These are phyloP conservation scores for Mortierella sp. DNA, from an alignment of 371 early-diverging fungal genomes.

Conservation along the genomic window DNA sequence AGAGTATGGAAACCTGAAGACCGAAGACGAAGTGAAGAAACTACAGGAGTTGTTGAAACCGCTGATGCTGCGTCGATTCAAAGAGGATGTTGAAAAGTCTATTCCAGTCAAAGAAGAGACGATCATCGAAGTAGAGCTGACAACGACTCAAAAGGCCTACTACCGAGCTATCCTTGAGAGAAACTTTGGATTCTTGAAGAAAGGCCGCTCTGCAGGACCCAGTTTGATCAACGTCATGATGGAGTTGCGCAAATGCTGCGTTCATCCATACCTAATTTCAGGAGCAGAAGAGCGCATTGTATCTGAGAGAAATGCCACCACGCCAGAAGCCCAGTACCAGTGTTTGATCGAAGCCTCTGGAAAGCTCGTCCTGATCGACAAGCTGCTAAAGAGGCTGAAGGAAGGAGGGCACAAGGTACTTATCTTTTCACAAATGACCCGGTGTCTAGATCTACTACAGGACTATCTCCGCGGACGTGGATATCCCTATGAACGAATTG, in stretches of 20 bases:
- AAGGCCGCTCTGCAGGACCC: slow-evolving; percentile 59
- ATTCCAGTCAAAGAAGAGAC: slow-evolving; percentile 92
- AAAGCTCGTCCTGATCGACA: slow-evolving; percentile 90
- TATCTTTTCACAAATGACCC: slow-evolving; percentile 96
- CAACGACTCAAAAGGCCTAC: slow-evolving; percentile 86
- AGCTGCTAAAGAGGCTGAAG: slow-evolving; percentile 83
- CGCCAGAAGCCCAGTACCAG: slow-evolving; percentile 75
- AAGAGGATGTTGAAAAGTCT: slow-evolving; percentile 88
- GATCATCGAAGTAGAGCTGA: slow-evolving; percentile 88
- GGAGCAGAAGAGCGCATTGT: slow-evolving; percentile 91
- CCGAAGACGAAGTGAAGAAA: slow-evolving; percentile 82
- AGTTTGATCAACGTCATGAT: slow-evolving; percentile 65
- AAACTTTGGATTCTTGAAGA: slow-evolving; percentile 83
- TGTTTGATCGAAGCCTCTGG: slow-evolving; percentile 88
- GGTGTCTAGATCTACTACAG: slow-evolving; percentile 86
- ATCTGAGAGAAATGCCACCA: slow-evolving; percentile 65
- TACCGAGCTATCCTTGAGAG: slow-evolving; percentile 93
- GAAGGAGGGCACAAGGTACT: slow-evolving; percentile 90
- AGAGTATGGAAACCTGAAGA: slow-evolving; percentile 79
- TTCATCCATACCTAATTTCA: slow-evolving; percentile 84
- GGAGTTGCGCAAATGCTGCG: slow-evolving; percentile 90
- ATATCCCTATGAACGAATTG: slow-evolving; percentile 90
- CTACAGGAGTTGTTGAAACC: slow-evolving; percentile 77
- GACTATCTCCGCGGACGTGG: slow-evolving; percentile 85
- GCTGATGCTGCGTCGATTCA: slow-evolving; percentile 80